phyloP scores from a whole-genome alignment of 805 yeast genomes.

The Candida nonsorbophila region DNA sequence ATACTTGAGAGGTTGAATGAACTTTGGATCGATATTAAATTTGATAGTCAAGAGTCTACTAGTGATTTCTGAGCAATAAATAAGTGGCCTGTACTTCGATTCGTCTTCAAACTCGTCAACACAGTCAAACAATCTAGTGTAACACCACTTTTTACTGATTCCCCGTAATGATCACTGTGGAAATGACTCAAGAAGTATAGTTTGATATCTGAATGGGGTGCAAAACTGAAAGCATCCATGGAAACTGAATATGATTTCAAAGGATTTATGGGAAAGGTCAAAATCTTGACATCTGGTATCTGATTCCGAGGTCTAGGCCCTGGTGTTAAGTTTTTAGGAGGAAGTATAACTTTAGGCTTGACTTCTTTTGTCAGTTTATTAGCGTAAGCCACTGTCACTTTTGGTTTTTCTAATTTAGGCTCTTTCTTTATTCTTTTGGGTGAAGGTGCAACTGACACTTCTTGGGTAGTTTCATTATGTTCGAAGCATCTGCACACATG shows the following conservation, averaged over 20 bases:
- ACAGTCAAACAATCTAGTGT: constrained; percentile 28
- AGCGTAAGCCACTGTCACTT: too few relatives aligned
- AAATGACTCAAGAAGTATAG: constrained; percentile 73
- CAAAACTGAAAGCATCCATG: constrained; percentile 64
- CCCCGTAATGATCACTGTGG: constrained; percentile 97
- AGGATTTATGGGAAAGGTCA: constrained; percentile 31
- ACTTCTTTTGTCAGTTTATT: constrained; percentile 1
- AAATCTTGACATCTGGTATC: constrained; percentile 52
- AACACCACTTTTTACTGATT: constrained; percentile 66
- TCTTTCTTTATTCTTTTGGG: too few relatives aligned
- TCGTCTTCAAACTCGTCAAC: constrained; percentile 18
- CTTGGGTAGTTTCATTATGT: too few relatives aligned
- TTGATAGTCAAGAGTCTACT: constrained; percentile 48
- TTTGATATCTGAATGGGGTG: constrained; percentile 38
- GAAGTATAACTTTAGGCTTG: constrained; percentile 6
- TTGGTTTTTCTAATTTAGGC: too few relatives aligned
- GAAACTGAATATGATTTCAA: constrained; percentile 31
- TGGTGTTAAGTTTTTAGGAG: constrained; percentile 10
- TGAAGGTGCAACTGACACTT: too few relatives aligned
- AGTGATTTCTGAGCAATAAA: constrained; percentile 73
- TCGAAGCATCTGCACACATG: too few relatives aligned
- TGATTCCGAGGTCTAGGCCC: constrained; percentile 18
- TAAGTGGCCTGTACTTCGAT: constrained; percentile 42
- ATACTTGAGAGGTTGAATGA: constrained; percentile 34
- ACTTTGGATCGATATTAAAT: constrained; percentile 50